Percentiles rank a stretch among this genome's conserved stretches.
These are phyloP conservation scores for Psilocybe cubensis DNA, from an alignment of 768 basidiomycete genomes.

Conservation along the genomic window DNA sequence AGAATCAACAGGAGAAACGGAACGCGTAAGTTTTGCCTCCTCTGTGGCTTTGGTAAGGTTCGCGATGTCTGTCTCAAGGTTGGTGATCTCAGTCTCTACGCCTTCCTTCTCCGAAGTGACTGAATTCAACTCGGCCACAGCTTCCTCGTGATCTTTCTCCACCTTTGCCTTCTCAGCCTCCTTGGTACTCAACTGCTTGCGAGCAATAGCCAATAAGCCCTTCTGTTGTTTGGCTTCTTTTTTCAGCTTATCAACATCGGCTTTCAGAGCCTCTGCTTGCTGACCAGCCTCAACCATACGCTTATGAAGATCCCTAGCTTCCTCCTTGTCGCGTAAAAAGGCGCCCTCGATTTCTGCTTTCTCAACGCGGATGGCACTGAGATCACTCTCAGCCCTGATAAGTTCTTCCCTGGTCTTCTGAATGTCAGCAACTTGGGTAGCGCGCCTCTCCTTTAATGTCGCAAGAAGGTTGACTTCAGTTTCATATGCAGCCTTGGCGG, in stretches of 20 bases:
- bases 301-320: slow-evolving; percentile 82
- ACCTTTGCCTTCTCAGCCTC: slow-evolving; percentile 76
- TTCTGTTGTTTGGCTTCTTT: slow-evolving; percentile 97
- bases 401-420: slow-evolving; percentile 75
- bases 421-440: slow-evolving; percentile 71
- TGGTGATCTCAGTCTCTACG: slow-evolving; percentile 53
- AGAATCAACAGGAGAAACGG: slow-evolving; percentile 47
- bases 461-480: slow-evolving; percentile 75
- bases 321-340: slow-evolving; percentile 92
- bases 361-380: slow-evolving; percentile 86
- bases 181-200: slow-evolving; percentile 88
- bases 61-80: slow-evolving; percentile 14
- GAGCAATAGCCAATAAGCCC: slow-evolving; percentile 90
- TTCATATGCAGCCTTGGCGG: slow-evolving; percentile 85
- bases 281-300: slow-evolving; percentile 81
- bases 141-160: slow-evolving; percentile 75
- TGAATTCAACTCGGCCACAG: slow-evolving; percentile 53
- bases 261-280: slow-evolving; percentile 71
- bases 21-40: slow-evolving; percentile 26
- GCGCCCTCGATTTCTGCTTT: slow-evolving; percentile 90
- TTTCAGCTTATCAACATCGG: slow-evolving; percentile 82
- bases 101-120: slow-evolving; percentile 59
- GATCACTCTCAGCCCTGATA: slow-evolving; percentile 89
- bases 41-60: slow-evolving; percentile 16
- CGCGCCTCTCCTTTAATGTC: slow-evolving; percentile 69